These are phyloP conservation scores for Hyaloraphidium curvatum DNA, from an alignment of 192 early-diverging fungal genomes.

Conservation along the genomic window DNA sequence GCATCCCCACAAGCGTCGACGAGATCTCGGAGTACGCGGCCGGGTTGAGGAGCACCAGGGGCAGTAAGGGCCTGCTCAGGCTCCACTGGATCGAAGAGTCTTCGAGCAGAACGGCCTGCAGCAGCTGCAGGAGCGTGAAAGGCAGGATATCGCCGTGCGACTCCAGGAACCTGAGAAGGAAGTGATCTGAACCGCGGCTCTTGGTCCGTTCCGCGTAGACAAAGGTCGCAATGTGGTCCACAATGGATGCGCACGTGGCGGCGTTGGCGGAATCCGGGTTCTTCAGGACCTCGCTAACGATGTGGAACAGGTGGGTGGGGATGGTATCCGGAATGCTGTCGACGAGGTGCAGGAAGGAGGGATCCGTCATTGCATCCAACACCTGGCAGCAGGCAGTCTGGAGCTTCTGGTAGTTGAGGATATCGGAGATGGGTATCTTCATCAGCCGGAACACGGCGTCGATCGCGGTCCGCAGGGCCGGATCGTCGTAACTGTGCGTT, in stretches of 20 bases:
- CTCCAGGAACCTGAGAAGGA: conserved; percentile 28
- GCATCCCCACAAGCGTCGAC: no score
- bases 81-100: conserved; percentile 66
- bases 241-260: conserved; percentile 40
- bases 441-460: not conserved
- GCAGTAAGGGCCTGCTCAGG: conserved; percentile 59
- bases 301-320: conserved; percentile 53
- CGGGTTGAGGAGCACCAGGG: conserved; percentile 57
- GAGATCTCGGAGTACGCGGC: no score
- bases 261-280: conserved; percentile 32
- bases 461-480: not conserved
- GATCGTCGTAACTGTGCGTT: conserved; percentile 32
- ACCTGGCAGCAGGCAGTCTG: no score
- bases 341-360: conserved; percentile 48
- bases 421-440: not conserved
- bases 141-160: conserved; percentile 38
- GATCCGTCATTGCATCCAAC: no score
- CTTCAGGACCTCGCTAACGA: conserved; percentile 49
- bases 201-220: conserved; percentile 11
- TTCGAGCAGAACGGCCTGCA: conserved; percentile 64
- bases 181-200: conserved; percentile 18
- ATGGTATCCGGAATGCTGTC: conserved; percentile 16
- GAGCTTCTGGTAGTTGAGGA: no score
- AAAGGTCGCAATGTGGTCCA: conserved; percentile 54
- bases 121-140: conserved; percentile 38